Percentiles rank a stretch among this genome's conserved stretches.
phyloP scores from a whole-genome alignment of 1,284 basidiomycete species.

The Trichosporon asahii region DNA sequence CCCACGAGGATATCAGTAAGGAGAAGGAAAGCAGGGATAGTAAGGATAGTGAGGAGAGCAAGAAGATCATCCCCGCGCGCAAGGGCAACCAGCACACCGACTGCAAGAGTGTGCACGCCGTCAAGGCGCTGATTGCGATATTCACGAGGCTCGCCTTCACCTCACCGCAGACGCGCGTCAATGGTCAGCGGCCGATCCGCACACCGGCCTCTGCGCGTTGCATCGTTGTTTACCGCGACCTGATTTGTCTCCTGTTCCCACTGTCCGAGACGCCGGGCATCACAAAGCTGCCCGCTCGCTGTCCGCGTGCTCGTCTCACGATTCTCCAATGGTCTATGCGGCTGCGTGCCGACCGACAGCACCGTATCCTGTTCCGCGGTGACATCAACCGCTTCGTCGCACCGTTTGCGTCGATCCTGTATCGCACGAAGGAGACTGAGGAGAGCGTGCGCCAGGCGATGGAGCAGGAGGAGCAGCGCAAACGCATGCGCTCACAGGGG shows the following conservation, averaged over 20 bases:
- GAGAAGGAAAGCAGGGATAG: background rate
- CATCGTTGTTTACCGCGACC: constrained; percentile 53
- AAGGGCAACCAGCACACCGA: constrained; percentile 28
- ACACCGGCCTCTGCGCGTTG: constrained; percentile 53
- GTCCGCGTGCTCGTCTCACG: constrained; percentile 64
- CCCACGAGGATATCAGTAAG: background rate
- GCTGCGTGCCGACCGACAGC: constrained; percentile 84
- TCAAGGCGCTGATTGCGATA: constrained; percentile 53
- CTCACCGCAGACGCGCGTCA: constrained; percentile 34
- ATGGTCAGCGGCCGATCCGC: constrained; percentile 36
- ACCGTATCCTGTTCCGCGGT: constrained; percentile 69
- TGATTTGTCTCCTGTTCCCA: constrained; percentile 52
- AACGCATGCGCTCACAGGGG: constrained; percentile 7
- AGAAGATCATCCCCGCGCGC: background rate
- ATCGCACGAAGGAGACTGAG: constrained; percentile 45
- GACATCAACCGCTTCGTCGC: constrained; percentile 51
- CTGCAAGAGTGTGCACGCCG: constrained; percentile 49
- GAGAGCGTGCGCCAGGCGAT: constrained; percentile 34
- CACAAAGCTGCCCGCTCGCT: constrained; percentile 49
- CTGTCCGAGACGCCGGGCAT: constrained; percentile 27
- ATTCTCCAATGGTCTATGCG: constrained; percentile 85
- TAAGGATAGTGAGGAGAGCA: background rate
- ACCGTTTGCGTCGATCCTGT: constrained; percentile 50
- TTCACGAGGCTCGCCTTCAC: constrained; percentile 54
- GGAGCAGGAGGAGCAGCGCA: constrained; percentile 34